A percentile compares a stretch with the other conserved stretches of the same genome.
These are phyloP conservation scores for Colletotrichum sp. DNA, from an alignment of 2,329 filamentous ascomycete genomes.

Conservation along the genomic window DNA sequence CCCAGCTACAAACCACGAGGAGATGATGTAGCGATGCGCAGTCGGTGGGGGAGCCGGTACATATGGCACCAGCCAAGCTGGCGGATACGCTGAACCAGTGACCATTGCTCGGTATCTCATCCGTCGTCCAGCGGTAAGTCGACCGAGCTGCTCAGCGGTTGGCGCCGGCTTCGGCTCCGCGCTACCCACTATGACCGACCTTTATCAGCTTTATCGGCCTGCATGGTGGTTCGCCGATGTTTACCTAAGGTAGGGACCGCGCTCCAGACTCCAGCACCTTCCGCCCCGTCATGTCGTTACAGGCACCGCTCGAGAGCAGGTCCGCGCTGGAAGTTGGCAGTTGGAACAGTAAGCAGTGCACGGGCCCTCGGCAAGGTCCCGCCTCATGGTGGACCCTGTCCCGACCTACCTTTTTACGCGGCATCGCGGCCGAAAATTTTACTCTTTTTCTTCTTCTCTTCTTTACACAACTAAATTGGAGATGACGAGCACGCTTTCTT, in stretches of 20 bases:
- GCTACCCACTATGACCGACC: neutral
- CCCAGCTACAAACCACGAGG: neutral
- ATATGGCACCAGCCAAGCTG: conserved; percentile 1
- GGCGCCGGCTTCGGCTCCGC: neutral
- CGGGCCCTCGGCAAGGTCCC: conserved; percentile 1
- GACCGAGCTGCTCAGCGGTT: neutral
- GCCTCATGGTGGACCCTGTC: neutral
- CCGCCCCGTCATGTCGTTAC: neutral
- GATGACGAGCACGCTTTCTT: conserved; percentile 73
- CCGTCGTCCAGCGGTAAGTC: neutral
- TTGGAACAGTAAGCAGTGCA: neutral
- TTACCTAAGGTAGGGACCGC: neutral
- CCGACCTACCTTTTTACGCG: conserved; percentile 9
- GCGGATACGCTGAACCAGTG: neutral
- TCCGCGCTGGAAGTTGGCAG: neutral
- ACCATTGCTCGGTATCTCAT: neutral
- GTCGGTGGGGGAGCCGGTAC: conserved; percentile 6
- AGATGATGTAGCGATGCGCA: neutral
- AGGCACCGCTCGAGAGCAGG: neutral
- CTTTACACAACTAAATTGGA: conserved; percentile 79
- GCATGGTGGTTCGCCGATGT: neutral
- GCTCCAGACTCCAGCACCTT: neutral
- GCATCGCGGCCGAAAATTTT: neutral
- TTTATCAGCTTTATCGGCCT: neutral
- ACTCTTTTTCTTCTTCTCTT: conserved; percentile 42